Evolutionary conservation across 1,284 basidiomycete species (phyloP).

Genomic region (Rhizopogon hawkerae): DNA sequence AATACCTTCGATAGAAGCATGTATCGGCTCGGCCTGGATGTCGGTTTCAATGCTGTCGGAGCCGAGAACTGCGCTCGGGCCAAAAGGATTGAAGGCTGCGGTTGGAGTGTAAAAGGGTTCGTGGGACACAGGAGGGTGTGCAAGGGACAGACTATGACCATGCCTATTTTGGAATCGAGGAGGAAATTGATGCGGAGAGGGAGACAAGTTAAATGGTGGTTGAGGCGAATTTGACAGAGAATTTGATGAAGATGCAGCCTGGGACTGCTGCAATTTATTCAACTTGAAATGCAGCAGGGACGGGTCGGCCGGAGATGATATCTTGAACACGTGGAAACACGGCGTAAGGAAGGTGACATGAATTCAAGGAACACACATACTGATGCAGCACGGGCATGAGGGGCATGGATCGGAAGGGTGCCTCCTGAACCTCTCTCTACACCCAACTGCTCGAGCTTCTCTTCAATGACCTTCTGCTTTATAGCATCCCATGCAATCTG

Average conservation of each 20-base stretch:
- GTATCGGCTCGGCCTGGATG: constrained; percentile 10
- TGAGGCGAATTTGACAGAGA: constrained; percentile 60
- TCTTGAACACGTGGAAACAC: constrained; percentile 35
- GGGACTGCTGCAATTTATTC: constrained; percentile 71
- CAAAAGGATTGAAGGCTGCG: constrained; percentile 53
- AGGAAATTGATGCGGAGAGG: constrained; percentile 42
- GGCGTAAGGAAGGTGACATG: constrained; percentile 8
- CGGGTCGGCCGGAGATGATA: constrained; percentile 78
- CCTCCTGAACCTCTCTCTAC: constrained; percentile 60
- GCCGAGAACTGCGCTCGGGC: constrained; percentile 42
- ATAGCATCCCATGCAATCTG: constrained; percentile 66
- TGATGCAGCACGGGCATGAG: constrained; percentile 71
- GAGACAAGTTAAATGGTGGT: constrained; percentile 40
- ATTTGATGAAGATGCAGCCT: constrained; percentile 42
- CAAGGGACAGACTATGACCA: constrained; percentile 64
- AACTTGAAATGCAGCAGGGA: constrained; percentile 70
- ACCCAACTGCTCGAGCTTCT: constrained; percentile 69
- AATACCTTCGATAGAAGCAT: constrained; percentile 28
- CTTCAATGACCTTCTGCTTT: constrained; percentile 62
- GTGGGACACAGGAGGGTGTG: constrained; percentile 35
- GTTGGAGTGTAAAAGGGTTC: constrained; percentile 34
- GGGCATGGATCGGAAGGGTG: constrained; percentile 52
- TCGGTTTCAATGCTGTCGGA: constrained; percentile 37
- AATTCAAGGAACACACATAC: constrained; percentile 37
- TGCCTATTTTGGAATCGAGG: constrained; percentile 48